A percentile compares a stretch with the other conserved stretches of the same genome.
Conservation (phyloP, 495 filamentous ascomycete genomes). For the Trichoderma virens region DNA sequence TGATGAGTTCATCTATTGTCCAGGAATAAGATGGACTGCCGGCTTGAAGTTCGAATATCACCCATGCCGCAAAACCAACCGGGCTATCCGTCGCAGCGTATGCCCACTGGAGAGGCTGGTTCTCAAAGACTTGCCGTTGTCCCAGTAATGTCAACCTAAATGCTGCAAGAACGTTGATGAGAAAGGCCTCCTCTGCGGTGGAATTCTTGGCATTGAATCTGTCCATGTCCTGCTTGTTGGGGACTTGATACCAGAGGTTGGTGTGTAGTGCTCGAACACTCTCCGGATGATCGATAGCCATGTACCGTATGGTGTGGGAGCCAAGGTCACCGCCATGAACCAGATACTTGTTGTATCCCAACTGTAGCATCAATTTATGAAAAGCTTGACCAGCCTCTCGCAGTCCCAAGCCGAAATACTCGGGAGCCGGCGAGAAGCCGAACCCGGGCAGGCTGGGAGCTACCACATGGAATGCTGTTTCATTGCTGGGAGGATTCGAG, state of each 20-base stretch:
- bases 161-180: not conserved
- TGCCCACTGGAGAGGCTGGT: not conserved
- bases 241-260: not conserved
- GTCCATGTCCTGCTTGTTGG: not conserved
- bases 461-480: not conserved
- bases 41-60: not conserved
- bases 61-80: not conserved
- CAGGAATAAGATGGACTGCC: not conserved
- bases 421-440: not conserved
- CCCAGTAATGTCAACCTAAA: not conserved
- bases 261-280: not conserved
- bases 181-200: not conserved
- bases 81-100: not conserved
- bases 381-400: not conserved
- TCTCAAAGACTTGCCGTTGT: not conserved
- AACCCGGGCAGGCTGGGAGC: not conserved
- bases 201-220: not conserved
- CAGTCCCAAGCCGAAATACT: not conserved
- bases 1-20: not conserved
- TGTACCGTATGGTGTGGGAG: not conserved
- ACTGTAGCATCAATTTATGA: not conserved
- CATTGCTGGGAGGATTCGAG: not conserved
- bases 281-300: not conserved
- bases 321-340: not conserved
- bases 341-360: not conserved